These are phyloP conservation scores for Ceriops zippeliana DNA, from an alignment of 345 rosid genomes.

Conservation along the genomic window DNA sequence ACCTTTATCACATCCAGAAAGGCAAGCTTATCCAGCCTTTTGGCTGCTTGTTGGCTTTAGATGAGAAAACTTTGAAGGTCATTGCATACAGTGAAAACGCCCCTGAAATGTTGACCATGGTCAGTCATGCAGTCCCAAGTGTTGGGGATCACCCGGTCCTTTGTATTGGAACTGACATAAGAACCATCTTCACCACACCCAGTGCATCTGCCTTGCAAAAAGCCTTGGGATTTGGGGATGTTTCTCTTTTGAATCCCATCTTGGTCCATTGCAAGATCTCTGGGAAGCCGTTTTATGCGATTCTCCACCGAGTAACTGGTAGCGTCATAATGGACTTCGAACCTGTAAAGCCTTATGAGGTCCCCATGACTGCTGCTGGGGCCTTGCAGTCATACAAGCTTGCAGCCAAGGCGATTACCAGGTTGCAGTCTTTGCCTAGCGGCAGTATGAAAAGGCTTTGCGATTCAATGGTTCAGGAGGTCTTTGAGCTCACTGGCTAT, in stretches of 20 bases:
- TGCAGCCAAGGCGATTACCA: conserved; percentile 89
- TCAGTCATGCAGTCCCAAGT: conserved; percentile 88
- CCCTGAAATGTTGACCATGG: conserved; percentile 81
- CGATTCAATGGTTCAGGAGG: conserved; percentile 90
- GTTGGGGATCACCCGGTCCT: conserved; percentile 82
- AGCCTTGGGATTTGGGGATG: conserved; percentile 84
- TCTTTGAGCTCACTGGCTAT: conserved; percentile 91
- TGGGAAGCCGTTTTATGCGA: conserved; percentile 92
- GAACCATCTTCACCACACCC: conserved; percentile 74
- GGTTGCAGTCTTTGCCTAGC: conserved; percentile 80
- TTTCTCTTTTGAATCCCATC: conserved; percentile 85
- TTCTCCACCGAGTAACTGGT: conserved; percentile 82
- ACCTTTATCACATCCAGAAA: conserved; percentile 94
- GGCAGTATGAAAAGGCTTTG: conserved; percentile 92
- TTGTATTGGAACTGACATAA: conserved; percentile 69
- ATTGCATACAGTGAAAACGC: conserved; percentile 95
- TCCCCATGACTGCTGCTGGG: conserved; percentile 96
- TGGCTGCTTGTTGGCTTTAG: conserved; percentile 91
- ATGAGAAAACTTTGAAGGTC: conserved; percentile 80
- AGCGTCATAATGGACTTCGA: conserved; percentile 88
- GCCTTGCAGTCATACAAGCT: conserved; percentile 96
- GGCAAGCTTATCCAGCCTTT: conserved; percentile 94
- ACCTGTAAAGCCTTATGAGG: conserved; percentile 94
- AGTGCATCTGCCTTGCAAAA: conserved; percentile 85
- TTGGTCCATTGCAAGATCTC: conserved; percentile 93